Evolutionary conservation across 2,329 filamentous ascomycete species (phyloP).

Genomic region (Tolypocladium ophioglossoides): DNA sequence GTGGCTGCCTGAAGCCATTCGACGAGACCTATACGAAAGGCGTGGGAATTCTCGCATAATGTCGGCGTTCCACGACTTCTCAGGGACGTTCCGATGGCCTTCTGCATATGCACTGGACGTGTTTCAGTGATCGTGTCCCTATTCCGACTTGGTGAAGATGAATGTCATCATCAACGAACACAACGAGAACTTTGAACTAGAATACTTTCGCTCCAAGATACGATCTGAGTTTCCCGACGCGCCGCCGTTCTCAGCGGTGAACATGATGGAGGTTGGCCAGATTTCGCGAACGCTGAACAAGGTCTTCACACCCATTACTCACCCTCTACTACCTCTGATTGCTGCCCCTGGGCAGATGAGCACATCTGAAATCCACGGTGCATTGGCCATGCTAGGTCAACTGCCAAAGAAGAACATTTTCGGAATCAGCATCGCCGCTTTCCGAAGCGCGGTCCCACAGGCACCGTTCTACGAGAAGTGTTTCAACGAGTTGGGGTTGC

Average conservation of each 20-base stretch:
- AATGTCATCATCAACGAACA: conserved; percentile 72
- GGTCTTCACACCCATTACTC: conserved; percentile 80
- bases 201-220: conserved; percentile 76
- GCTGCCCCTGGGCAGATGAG: conserved; percentile 80
- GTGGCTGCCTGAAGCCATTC: conserved; percentile 71
- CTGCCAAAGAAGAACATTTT: conserved; percentile 72
- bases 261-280: conserved; percentile 81
- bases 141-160: conserved; percentile 85
- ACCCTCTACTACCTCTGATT: conserved; percentile 72
- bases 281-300: conserved; percentile 76
- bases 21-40: conserved; percentile 53
- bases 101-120: conserved; percentile 60
- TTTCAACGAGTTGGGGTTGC: conserved; percentile 74
- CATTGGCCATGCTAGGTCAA: conserved; percentile 68
- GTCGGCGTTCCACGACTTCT: conserved; percentile 87
- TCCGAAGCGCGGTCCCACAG: conserved; percentile 54
- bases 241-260: conserved; percentile 71
- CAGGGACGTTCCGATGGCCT: conserved; percentile 74
- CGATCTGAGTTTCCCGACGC: conserved; percentile 55
- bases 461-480: conserved; percentile 81
- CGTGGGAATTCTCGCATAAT: conserved; percentile 77
- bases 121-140: conserved; percentile 60
- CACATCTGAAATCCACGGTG: conserved; percentile 74
- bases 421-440: conserved; percentile 62
- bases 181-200: conserved; percentile 82